A percentile compares a stretch with the other conserved stretches of the same genome.
Evolutionary conservation across 257 asterid species (phyloP).

Genomic region (Scutellaria baicalensis): DNA sequence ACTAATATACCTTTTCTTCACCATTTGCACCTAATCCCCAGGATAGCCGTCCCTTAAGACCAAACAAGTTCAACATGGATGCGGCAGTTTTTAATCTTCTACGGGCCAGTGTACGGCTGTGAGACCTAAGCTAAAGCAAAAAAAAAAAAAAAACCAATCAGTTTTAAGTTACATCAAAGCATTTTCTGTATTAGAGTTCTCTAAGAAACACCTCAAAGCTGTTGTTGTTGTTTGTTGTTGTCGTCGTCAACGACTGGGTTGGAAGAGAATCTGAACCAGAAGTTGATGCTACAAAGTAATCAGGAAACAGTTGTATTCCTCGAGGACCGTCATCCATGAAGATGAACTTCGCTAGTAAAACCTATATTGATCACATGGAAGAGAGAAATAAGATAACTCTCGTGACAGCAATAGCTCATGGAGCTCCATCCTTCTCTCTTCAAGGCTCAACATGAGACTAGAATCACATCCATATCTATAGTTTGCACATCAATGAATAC

Average conservation of each 20-base stretch:
- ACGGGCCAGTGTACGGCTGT: conserved; percentile 32
- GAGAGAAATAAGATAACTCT: neutral
- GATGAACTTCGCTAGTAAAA: conserved; percentile 21
- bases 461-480: neutral
- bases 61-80: conserved; percentile 77
- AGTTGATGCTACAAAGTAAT: conserved; percentile 49
- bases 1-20: conserved; percentile 62
- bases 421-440: neutral
- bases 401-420: neutral
- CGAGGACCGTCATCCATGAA: conserved; percentile 79
- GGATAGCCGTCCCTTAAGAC: conserved; percentile 48
- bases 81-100: conserved; percentile 41
- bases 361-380: conserved; percentile 10
- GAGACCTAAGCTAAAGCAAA: conserved; percentile 47
- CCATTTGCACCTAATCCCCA: conserved; percentile 66
- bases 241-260: conserved; percentile 27
- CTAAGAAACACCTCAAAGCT: conserved; percentile 34
- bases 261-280: conserved; percentile 35
- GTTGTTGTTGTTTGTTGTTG: conserved; percentile 11
- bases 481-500: neutral
- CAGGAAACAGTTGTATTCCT: conserved; percentile 46
- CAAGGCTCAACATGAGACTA: neutral
- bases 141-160: conserved; percentile 11
- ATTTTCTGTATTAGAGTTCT: neutral
- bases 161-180: conserved; percentile 5